These are phyloP conservation scores for Pyrus pyrifolia DNA, from an alignment of 306 rosid genomes.

Conservation along the genomic window DNA sequence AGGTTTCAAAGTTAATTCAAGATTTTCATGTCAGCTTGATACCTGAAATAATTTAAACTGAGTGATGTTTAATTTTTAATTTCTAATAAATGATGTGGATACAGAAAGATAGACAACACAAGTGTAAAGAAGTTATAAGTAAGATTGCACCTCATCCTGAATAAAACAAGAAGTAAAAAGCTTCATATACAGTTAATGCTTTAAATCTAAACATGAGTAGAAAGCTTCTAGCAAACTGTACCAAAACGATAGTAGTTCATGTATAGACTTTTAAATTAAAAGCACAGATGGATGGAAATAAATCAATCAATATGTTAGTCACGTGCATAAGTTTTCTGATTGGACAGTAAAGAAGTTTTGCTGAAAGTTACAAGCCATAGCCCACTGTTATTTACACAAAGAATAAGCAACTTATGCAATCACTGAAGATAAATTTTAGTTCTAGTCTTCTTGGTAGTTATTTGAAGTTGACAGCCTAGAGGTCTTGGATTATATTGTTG, in stretches of 20 bases:
- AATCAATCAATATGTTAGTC: not conserved
- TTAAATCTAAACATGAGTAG: not conserved
- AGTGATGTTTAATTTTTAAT: not conserved
- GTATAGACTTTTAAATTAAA: not conserved
- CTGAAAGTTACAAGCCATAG: not conserved
- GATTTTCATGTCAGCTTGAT: not conserved
- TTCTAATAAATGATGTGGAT: not conserved
- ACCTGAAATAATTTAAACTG: not conserved
- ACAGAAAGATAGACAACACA: not conserved
- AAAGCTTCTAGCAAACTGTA: not conserved
- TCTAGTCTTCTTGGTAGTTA: not conserved
- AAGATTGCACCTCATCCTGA: not conserved
- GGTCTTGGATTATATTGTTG: not conserved
- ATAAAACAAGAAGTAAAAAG: not conserved
- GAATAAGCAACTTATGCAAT: not conserved
- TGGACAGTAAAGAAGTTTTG: not conserved
- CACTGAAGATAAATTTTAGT: slow-evolving; percentile 6
- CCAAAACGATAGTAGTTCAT: not conserved
- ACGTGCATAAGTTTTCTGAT: not conserved
- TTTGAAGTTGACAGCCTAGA: not conserved
- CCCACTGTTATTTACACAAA: not conserved
- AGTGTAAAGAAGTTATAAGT: not conserved
- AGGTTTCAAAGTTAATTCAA: not conserved
- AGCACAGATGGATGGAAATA: not conserved
- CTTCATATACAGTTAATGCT: not conserved